Conservation (phyloP, 345 rosid species). For the Eucalyptus curtisii region DNA sequence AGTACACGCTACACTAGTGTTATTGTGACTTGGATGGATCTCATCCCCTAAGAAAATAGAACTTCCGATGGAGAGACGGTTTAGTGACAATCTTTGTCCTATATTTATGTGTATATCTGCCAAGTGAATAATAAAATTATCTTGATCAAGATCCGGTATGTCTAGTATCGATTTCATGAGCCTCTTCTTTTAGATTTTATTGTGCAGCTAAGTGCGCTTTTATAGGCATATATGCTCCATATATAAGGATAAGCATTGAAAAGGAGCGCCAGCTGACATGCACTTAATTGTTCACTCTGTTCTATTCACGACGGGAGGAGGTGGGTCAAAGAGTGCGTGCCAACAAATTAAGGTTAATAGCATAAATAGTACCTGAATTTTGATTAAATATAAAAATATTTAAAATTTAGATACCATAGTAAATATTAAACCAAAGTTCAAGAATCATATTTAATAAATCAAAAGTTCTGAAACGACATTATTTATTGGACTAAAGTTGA, state of each 20-base stretch:
- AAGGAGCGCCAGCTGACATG: background rate
- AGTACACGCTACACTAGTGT: background rate
- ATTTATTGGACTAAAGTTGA: background rate
- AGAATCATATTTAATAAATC: background rate
- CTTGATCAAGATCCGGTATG: too few species aligned
- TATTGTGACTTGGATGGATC: background rate
- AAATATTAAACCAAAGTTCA: too few species aligned
- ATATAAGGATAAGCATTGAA: background rate
- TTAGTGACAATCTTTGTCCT: background rate
- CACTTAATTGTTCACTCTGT: background rate
- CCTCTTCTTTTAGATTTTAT: background rate
- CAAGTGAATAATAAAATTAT: too few species aligned
- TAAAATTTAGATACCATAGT: background rate
- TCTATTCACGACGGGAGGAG: background rate
- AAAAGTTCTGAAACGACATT: too few species aligned
- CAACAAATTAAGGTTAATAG: background rate
- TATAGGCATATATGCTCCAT: background rate
- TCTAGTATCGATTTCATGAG: background rate
- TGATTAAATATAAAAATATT: too few species aligned
- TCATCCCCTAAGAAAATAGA: background rate
- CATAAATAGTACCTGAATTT: too few species aligned
- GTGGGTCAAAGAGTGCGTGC: background rate
- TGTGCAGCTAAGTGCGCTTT: background rate
- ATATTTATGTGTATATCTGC: too few species aligned
- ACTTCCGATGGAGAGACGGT: background rate